Conservation (phyloP, 352 stramenopile genomes). For the Phytopythium aichiense region DNA sequence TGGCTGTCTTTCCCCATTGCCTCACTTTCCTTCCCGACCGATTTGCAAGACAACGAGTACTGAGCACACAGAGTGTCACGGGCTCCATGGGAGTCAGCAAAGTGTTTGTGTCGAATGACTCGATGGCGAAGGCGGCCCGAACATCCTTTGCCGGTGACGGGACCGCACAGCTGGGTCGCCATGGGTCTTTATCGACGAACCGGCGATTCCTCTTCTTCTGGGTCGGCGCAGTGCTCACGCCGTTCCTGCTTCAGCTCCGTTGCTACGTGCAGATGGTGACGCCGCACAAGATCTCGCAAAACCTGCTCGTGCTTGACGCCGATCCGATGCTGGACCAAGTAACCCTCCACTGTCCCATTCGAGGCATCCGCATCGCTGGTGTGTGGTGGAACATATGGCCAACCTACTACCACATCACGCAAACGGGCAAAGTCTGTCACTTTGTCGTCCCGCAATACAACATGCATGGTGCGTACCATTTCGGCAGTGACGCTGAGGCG, state of each 20-base stretch:
- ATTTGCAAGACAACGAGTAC: no score
- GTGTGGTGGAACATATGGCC: slow-evolving; percentile 19
- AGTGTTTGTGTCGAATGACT: no score
- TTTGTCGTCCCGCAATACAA: slow-evolving; percentile 20
- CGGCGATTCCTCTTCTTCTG: slow-evolving; percentile 11
- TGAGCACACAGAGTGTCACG: no score
- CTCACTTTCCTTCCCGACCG: no score
- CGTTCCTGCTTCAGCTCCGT: slow-evolving; percentile 15
- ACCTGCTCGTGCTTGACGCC: slow-evolving; percentile 6
- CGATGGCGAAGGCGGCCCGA: no score
- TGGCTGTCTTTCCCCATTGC: no score
- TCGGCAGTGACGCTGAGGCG: slow-evolving; percentile 1
- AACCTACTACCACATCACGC: slow-evolving; percentile 11
- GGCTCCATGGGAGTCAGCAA: no score
- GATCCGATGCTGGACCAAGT: neutral
- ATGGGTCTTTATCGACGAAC: no score
- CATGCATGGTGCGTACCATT: slow-evolving; percentile 1
- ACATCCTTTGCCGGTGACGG: no score
- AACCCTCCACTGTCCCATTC: slow-evolving; percentile 3
- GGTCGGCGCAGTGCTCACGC: slow-evolving; percentile 17
- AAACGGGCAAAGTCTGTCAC: slow-evolving; percentile 13
- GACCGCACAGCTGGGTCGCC: no score
- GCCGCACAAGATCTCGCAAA: slow-evolving; percentile 16
- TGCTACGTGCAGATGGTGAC: slow-evolving; percentile 18
- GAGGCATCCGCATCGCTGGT: slow-evolving; percentile 9